Evolutionary conservation across 306 rosid genomes (phyloP).

Genomic region (Lupinus albus): DNA sequence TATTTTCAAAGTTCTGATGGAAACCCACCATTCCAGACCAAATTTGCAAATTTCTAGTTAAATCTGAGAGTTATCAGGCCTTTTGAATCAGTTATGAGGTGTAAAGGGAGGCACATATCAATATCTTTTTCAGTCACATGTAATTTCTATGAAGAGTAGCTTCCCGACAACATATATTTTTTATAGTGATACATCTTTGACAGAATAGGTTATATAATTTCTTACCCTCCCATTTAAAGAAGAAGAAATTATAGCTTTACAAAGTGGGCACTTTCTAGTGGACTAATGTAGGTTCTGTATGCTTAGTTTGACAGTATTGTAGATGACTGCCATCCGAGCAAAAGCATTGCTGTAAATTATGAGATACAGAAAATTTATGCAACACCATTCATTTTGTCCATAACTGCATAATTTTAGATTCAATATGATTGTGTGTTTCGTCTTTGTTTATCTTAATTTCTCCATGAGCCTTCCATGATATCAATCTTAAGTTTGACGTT

Average conservation of each 20-base stretch:
- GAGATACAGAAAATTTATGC: slow-evolving; percentile 2
- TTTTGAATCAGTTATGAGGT: slow-evolving; percentile 34
- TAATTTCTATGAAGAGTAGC: slow-evolving; percentile 7
- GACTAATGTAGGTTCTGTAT: background rate
- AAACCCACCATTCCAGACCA: slow-evolving; percentile 26
- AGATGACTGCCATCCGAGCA: background rate
- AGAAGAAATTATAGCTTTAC: background rate
- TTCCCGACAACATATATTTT: background rate
- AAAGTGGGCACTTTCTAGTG: background rate
- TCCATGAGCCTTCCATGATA: background rate
- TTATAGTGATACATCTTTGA: slow-evolving; percentile 1
- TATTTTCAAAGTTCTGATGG: slow-evolving; percentile 11
- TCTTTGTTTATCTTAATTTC: background rate
- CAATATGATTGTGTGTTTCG: slow-evolving; percentile 2
- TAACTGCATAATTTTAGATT: background rate
- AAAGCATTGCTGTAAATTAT: background rate
- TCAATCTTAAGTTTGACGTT: background rate
- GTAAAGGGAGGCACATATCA: background rate
- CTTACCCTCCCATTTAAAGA: background rate
- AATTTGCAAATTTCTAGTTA: slow-evolving; percentile 23
- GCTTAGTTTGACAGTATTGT: slow-evolving; percentile 1
- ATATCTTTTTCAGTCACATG: background rate
- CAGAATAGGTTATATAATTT: slow-evolving; percentile 14
- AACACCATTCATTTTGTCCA: background rate
- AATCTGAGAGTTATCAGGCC: slow-evolving; percentile 22